Base-by-base conservation (phyloP, 1,284 basidiomycete species). In the Meripilus lineatus region DNA sequence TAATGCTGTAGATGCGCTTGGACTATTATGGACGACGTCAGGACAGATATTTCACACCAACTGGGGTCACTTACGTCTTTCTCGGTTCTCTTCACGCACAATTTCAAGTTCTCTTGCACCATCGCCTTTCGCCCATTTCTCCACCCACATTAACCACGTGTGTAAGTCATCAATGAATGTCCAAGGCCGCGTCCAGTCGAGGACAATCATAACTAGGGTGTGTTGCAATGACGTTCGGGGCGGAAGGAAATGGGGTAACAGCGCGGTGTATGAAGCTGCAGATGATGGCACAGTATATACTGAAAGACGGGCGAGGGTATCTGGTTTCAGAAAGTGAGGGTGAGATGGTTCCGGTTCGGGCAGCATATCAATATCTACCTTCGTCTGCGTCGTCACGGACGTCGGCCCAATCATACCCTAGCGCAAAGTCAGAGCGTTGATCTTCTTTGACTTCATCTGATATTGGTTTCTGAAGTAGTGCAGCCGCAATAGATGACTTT, bases 121-220 rank as follows among this genome's bases (percentile, higher is more conserved):
- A 50, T 88, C 83, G 13, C 79, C 80, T 51, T 84, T 78, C 1
- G 77, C 76, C 91, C 91, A 95, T 13, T 65, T 61, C 55, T 93
- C 89, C 14, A 95, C 71, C 87, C 89, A 91, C 42, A 64, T 66
- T 36, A 98, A 68, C 95, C 95, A 98, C 34, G 71, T 77, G 47
- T 88, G 71, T 4, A 99, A 69, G 58, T 98, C 89, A n/a, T 86
- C 80, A 1, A 95, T 64, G 65, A 98, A 97, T 0, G 83, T 79
- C 81, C 89, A 93, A 0, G 95, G 95, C 53, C 80, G 79, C 53
- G 92, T 93, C 95, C 94, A 98, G 63, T 99, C 95, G n/a, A 98
- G 71, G 0, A 86, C 78, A 54, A 98, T 88, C 54, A 97, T 70
- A 38, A 93, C 79, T 11, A 93, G 73, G 0, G 91, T 89, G 56